phyloP scores from a whole-genome alignment of 2,329 filamentous ascomycete species.

The Fusarium compactum region DNA sequence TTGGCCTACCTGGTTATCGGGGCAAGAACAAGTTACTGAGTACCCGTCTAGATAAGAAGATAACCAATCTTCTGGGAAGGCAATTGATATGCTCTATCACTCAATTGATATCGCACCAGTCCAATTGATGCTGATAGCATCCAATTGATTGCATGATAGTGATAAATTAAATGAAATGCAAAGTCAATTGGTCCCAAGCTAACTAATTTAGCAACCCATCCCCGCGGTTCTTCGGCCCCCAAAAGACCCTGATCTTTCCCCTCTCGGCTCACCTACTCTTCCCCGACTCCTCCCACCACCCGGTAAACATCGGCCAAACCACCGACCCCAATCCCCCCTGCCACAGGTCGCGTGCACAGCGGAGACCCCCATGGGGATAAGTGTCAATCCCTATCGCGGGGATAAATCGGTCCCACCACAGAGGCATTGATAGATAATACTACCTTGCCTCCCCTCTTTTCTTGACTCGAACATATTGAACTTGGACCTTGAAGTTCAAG shows the following conservation, averaged over 20 bases:
- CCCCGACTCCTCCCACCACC: neutral
- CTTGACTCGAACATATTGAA: neutral
- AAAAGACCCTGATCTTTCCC: constrained; percentile 2
- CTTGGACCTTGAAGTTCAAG: neutral
- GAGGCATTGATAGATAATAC: constrained; percentile 22
- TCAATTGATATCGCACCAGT: neutral
- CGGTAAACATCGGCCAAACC: constrained; percentile 39
- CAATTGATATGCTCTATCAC: neutral
- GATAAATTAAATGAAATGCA: neutral
- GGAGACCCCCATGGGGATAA: constrained; percentile 22
- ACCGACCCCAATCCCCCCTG: constrained; percentile 46
- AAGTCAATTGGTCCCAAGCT: neutral
- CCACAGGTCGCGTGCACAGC: constrained; percentile 15
- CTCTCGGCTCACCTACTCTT: neutral
- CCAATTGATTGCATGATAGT: neutral
- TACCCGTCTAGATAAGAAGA: neutral
- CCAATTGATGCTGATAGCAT: neutral
- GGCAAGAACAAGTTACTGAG: neutral
- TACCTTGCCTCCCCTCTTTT: constrained; percentile 18
- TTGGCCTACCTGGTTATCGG: neutral
- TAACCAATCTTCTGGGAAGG: rapidly evolving
- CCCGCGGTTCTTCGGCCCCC: neutral
- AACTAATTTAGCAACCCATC: neutral
- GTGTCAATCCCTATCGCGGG: constrained; percentile 18
- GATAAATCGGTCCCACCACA: constrained; percentile 16